phyloP scores from a whole-genome alignment of 2,329 filamentous ascomycete genomes.

The Aspergillus novofumigatus region DNA sequence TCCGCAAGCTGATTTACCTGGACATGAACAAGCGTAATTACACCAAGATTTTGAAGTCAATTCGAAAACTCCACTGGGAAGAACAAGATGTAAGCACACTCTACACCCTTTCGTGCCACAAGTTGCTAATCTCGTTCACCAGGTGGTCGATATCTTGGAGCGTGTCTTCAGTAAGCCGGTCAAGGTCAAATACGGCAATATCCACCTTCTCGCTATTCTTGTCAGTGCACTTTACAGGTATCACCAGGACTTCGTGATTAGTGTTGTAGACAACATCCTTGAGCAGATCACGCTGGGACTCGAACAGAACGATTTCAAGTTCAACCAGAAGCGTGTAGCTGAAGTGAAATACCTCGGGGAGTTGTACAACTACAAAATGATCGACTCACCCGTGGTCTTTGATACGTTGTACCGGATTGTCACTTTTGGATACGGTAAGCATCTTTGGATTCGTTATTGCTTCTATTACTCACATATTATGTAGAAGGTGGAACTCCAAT shows the following conservation, averaged over 20 bases:
- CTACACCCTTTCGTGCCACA: background rate
- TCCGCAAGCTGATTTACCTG: constrained; percentile 86
- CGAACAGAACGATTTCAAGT: constrained; percentile 95
- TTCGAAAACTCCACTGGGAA: constrained; percentile 96
- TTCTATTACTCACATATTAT: constrained; percentile 1
- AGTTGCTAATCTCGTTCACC: background rate
- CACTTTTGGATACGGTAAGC: constrained; percentile 77
- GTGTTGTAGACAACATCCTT: constrained; percentile 85
- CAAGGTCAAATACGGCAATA: constrained; percentile 96
- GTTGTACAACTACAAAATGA: constrained; percentile 94
- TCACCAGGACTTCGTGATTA: constrained; percentile 84
- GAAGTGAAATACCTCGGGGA: constrained; percentile 96
- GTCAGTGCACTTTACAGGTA: constrained; percentile 86
- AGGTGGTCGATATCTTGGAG: constrained; percentile 71
- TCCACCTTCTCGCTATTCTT: constrained; percentile 87
- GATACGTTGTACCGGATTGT: constrained; percentile 92
- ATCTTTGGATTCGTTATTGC: background rate
- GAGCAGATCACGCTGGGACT: constrained; percentile 84
- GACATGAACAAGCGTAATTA: constrained; percentile 94
- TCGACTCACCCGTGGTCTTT: constrained; percentile 93
- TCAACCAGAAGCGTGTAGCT: constrained; percentile 88
- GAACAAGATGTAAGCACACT: constrained; percentile 64
- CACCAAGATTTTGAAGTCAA: constrained; percentile 87
- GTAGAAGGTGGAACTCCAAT: constrained; percentile 70
- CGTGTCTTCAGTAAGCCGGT: constrained; percentile 95